Percentiles rank a stretch among this genome's conserved stretches.
Evolutionary conservation across 2,329 filamentous ascomycete genomes (phyloP).

Genomic region (Claviceps spartinae): DNA sequence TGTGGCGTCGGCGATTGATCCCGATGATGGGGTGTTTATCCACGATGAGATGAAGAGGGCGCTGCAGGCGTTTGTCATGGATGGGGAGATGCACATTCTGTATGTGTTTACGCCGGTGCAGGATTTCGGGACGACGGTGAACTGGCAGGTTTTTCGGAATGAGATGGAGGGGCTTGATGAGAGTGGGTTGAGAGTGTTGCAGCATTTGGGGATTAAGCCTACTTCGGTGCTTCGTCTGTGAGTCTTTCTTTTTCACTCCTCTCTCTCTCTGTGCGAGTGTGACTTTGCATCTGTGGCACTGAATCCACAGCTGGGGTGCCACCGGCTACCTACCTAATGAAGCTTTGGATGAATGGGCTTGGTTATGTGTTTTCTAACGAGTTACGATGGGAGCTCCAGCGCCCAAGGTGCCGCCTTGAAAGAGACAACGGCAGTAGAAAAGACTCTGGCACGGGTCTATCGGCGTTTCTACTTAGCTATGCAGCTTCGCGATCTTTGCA

Average conservation of each 20-base stretch:
- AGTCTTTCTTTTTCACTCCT: conserved; percentile 11
- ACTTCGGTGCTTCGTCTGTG: conserved; percentile 54
- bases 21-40: conserved; percentile 62
- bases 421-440: conserved; percentile 47
- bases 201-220: conserved; percentile 55
- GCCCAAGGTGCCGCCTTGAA: conserved; percentile 52
- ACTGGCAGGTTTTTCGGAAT: conserved; percentile 60
- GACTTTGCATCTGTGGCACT: no score
- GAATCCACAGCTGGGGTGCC: no score
- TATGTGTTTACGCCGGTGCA: conserved; percentile 68
- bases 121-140: conserved; percentile 39
- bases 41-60: conserved; percentile 54
- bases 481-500: conserved; percentile 66
- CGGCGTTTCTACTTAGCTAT: conserved; percentile 61
- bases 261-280: background rate
- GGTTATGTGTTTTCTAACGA: no score
- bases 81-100: conserved; percentile 66
- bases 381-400: conserved; percentile 26
- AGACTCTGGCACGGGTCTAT: conserved; percentile 49
- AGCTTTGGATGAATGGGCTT: no score
- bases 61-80: conserved; percentile 62
- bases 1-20: conserved; percentile 58
- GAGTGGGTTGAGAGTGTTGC: conserved; percentile 54
- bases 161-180: conserved; percentile 59
- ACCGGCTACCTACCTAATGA: no score